These are phyloP conservation scores for Sindora glabra DNA, from an alignment of 306 rosid species.

Conservation along the genomic window DNA sequence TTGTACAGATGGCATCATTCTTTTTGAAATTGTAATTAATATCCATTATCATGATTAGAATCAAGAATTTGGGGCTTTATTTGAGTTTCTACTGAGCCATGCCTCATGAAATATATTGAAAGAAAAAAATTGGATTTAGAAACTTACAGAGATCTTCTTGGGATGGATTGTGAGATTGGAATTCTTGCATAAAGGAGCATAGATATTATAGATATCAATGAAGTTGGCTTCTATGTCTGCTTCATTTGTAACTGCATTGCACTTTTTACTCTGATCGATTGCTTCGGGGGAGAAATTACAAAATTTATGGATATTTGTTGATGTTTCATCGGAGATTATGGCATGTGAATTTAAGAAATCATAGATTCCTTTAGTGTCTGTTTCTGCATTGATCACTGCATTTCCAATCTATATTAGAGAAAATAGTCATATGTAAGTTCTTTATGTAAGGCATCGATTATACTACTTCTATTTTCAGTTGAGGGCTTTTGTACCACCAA, in stretches of 20 bases:
- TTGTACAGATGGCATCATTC: too few relatives aligned
- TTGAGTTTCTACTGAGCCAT: too few relatives aligned
- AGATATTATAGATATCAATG: slow-evolving; percentile 59
- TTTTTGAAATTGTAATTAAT: too few relatives aligned
- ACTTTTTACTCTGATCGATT: background rate
- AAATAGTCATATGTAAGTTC: too few relatives aligned
- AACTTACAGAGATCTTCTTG: slow-evolving; percentile 48
- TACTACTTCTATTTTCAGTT: too few relatives aligned
- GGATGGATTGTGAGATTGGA: slow-evolving; percentile 40
- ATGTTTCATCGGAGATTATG: slow-evolving; percentile 30
- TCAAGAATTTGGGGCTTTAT: too few relatives aligned
- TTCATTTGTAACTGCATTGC: slow-evolving; percentile 15
- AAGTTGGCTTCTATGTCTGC: background rate
- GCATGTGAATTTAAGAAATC: slow-evolving; percentile 62
- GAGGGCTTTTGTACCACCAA: too few relatives aligned
- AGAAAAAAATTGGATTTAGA: too few relatives aligned
- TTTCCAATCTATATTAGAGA: slow-evolving; percentile 92
- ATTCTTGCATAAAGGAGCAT: slow-evolving; percentile 43
- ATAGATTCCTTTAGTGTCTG: slow-evolving; percentile 47
- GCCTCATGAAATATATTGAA: too few relatives aligned
- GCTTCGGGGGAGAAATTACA: slow-evolving; percentile 42
- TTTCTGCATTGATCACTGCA: slow-evolving; percentile 60
- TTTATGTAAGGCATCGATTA: too few relatives aligned
- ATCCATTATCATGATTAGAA: too few relatives aligned
- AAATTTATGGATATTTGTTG: background rate